Evolutionary conservation across 2,329 filamentous ascomycete species (phyloP).

Genomic region (Penicillium sp.): DNA sequence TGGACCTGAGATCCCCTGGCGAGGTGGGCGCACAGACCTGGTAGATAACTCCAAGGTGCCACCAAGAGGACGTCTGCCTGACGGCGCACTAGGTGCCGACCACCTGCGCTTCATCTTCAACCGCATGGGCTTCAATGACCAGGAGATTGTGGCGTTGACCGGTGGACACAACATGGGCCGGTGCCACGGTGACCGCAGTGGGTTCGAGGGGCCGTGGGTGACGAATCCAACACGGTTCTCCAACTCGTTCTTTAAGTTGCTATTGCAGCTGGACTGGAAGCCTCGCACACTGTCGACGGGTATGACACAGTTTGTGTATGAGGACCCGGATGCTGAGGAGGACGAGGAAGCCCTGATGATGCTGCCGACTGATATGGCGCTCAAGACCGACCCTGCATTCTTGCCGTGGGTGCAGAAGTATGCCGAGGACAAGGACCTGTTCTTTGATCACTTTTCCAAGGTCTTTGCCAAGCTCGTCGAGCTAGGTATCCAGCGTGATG

Average conservation of each 20-base stretch:
- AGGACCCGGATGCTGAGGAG: conserved; percentile 55
- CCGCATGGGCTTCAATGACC: conserved; percentile 62
- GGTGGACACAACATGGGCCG: conserved; percentile 60
- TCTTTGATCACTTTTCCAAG: conserved; percentile 61
- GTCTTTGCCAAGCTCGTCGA: conserved; percentile 63
- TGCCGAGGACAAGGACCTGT: conserved; percentile 61
- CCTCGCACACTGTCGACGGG: conserved; percentile 55
- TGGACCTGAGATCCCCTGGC: conserved; percentile 59
- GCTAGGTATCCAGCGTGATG: conserved; percentile 60
- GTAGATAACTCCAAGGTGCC: conserved; percentile 62
- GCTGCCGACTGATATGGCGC: conserved; percentile 64
- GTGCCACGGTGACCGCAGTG: conserved; percentile 56
- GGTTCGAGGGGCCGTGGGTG: conserved; percentile 61
- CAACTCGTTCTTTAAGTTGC: conserved; percentile 58
- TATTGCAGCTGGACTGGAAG: conserved; percentile 56
- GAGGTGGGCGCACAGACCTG: conserved; percentile 61
- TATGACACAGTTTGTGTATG: conserved; percentile 59
- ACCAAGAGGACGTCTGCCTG: conserved; percentile 58
- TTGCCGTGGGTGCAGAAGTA: conserved; percentile 59
- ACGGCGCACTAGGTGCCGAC: conserved; percentile 55
- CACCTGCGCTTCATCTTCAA: conserved; percentile 59
- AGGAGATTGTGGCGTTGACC: conserved; percentile 59
- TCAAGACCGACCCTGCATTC: conserved; percentile 57
- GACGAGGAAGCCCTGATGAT: conserved; percentile 62
- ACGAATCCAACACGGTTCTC: conserved; percentile 60